These are phyloP conservation scores for Leccinum pachyderme DNA, from an alignment of 1,284 basidiomycete genomes.

Conservation along the genomic window DNA sequence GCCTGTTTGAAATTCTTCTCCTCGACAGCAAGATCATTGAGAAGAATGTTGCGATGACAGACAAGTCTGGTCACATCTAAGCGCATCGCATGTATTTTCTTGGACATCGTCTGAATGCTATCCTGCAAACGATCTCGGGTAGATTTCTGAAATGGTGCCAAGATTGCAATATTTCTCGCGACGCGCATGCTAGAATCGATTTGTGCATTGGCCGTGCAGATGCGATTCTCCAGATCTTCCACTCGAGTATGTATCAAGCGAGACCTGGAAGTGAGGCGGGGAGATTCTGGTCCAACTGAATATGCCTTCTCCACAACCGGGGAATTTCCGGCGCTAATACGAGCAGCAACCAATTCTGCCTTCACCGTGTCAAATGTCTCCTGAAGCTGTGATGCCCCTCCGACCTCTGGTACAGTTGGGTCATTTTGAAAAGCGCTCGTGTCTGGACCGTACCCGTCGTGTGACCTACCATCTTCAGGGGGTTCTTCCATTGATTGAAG, in stretches of 20 bases:
- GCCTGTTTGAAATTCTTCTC: constrained; percentile 65
- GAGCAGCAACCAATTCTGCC: constrained; percentile 66
- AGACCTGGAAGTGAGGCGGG: constrained; percentile 38
- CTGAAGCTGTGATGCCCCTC: constrained; percentile 65
- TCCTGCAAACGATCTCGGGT: constrained; percentile 75
- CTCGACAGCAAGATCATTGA: constrained; percentile 72
- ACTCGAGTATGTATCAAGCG: constrained; percentile 64
- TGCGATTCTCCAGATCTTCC: constrained; percentile 57
- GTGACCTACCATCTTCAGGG: constrained; percentile 14
- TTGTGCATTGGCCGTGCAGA: constrained; percentile 55
- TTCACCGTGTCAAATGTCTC: constrained; percentile 86
- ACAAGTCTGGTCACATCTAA: constrained; percentile 72
- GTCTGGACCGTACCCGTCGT: constrained; percentile 22
- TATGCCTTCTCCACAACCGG: constrained; percentile 6
- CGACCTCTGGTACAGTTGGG: constrained; percentile 48
- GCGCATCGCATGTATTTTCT: constrained; percentile 64
- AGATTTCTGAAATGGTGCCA: constrained; percentile 83
- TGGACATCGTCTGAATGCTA: constrained; percentile 64
- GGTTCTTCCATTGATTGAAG: constrained; percentile 5
- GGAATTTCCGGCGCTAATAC: constrained; percentile 23
- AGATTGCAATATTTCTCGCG: constrained; percentile 78
- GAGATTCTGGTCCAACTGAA: constrained; percentile 6
- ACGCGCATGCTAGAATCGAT: constrained; percentile 74
- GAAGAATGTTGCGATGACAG: constrained; percentile 75
- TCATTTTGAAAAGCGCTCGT: constrained; percentile 34